Conservation (phyloP, 495 filamentous ascomycete genomes). For the Trichoderma gamsii region DNA sequence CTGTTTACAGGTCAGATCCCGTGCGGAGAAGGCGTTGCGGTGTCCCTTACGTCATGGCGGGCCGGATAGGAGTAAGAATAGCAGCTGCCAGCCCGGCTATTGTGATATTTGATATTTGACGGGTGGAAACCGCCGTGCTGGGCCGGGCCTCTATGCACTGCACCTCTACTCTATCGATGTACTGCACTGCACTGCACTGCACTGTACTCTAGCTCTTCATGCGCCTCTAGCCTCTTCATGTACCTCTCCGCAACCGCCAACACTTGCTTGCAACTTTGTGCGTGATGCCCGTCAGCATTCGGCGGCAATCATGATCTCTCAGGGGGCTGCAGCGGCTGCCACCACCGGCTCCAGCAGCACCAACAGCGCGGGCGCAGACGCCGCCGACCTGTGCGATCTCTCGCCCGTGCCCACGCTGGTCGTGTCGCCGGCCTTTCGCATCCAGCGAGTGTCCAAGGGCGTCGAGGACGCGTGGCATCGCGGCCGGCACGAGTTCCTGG, state of each 20-base stretch:
- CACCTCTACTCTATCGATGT: no score
- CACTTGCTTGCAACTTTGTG: neutral
- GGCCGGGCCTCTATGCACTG: no score
- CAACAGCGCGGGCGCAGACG: neutral
- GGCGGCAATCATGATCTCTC: neutral
- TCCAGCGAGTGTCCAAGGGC: slow-evolving; percentile 46
- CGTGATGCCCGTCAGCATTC: neutral
- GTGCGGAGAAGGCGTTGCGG: neutral
- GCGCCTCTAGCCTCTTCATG: no score
- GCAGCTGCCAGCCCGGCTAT: neutral
- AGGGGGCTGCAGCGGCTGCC: neutral
- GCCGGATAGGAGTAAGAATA: neutral
- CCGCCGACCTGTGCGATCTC: slow-evolving; percentile 37
- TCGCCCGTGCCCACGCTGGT: slow-evolving; percentile 47
- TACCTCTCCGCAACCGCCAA: no score
- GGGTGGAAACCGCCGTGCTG: no score
- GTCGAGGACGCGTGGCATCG: slow-evolving; percentile 37
- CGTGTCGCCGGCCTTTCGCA: slow-evolving; percentile 39
- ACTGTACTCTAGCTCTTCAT: no score
- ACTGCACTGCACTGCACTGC: no score
- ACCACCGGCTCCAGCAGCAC: neutral
- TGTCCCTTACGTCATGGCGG: neutral
- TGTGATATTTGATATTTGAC: no score
- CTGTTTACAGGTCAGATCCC: neutral
- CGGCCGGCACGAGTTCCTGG: slow-evolving; percentile 35